These are phyloP conservation scores for Sherardia arvensis DNA, from an alignment of 257 asterid genomes.

Conservation along the genomic window DNA sequence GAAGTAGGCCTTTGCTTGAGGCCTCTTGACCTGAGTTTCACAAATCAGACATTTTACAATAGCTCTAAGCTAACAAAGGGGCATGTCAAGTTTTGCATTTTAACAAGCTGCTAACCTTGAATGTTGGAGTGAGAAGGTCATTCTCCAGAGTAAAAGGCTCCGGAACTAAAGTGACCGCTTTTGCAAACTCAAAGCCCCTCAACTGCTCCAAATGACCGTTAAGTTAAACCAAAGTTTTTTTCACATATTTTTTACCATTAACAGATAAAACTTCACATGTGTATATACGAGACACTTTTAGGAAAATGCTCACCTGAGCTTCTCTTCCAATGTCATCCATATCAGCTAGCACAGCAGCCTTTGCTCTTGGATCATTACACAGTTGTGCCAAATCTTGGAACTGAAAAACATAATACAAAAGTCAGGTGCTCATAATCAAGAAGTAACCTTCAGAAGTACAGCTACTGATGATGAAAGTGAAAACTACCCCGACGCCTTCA, in stretches of 20 bases:
- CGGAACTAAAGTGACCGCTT: constrained; percentile 61
- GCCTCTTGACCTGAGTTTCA: constrained; percentile 56
- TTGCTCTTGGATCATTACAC: constrained; percentile 67
- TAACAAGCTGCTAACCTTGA: constrained; percentile 43
- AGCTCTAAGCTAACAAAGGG: not conserved
- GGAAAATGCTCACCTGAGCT: constrained; percentile 57
- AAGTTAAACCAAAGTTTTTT: constrained; percentile 8
- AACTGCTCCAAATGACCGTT: constrained; percentile 29
- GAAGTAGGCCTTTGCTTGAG: constrained; percentile 76
- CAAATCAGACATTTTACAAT: constrained; percentile 3
- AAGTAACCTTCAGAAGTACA: not conserved
- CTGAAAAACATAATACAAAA: constrained; percentile 25
- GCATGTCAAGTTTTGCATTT: not conserved
- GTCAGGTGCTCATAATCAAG: constrained; percentile 4
- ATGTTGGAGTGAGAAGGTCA: constrained; percentile 84
- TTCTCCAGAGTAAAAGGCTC: constrained; percentile 89
- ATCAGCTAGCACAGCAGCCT: constrained; percentile 88
- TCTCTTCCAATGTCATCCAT: constrained; percentile 83
- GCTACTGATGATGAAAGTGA: not conserved
- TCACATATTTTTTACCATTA: not conserved
- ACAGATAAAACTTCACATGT: not conserved
- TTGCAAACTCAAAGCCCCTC: constrained; percentile 85
- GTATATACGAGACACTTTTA: not conserved
- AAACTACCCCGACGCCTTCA: constrained; percentile 68
- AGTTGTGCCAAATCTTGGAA: constrained; percentile 59